phyloP scores from a whole-genome alignment of 495 filamentous ascomycete species.

The Annulohypoxylon bovei region DNA sequence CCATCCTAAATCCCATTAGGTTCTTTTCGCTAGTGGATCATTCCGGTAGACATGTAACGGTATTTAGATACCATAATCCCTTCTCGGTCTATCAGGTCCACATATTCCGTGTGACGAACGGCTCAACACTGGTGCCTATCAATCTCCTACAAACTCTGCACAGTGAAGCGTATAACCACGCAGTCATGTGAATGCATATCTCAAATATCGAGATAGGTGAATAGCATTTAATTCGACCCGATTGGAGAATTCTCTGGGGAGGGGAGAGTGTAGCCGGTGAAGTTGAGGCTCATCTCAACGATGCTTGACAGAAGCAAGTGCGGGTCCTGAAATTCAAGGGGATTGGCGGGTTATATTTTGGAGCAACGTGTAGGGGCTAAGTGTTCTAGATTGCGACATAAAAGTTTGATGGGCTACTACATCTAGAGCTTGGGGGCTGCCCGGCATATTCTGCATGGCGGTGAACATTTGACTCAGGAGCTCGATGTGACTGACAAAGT shows the following conservation, averaged over 20 bases:
- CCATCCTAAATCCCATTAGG: neutral
- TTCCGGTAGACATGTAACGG: neutral
- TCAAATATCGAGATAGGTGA: neutral
- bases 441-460: conserved; percentile 48
- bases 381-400: conserved; percentile 7
- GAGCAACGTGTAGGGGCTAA: neutral
- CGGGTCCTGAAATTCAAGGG: neutral
- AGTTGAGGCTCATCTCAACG: neutral
- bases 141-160: neutral
- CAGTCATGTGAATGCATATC: neutral
- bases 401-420: conserved; percentile 29
- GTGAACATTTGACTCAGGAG: conserved; percentile 58
- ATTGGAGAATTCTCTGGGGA: neutral
- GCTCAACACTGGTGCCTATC: neutral
- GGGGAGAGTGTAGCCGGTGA: neutral
- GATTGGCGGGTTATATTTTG: neutral
- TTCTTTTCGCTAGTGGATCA: neutral
- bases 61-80: neutral
- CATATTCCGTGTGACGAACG: neutral
- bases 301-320: neutral
- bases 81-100: too few species aligned
- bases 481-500: conserved; percentile 58
- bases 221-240: conserved; percentile 7
- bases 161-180: neutral
- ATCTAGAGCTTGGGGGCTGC: conserved; percentile 26